These are phyloP conservation scores for Zymoseptoria crescenta DNA, from an alignment of 2,329 filamentous ascomycete species.

Conservation along the genomic window DNA sequence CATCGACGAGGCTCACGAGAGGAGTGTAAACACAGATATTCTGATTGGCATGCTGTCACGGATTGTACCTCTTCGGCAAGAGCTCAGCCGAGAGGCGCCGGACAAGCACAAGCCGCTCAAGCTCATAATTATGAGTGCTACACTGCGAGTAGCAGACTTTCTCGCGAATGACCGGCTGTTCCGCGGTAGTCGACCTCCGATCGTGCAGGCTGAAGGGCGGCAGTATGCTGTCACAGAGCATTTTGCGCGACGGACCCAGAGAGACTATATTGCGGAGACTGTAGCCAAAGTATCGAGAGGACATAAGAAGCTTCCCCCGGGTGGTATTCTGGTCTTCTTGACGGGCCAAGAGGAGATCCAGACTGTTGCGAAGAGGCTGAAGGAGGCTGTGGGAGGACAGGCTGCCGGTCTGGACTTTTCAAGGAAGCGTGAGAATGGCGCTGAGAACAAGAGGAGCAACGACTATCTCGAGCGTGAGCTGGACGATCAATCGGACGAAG, in stretches of 20 bases:
- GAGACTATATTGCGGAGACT: slow-evolving; percentile 85
- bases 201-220: slow-evolving; percentile 83
- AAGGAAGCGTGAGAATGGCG: not conserved
- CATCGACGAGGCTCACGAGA: slow-evolving; percentile 94
- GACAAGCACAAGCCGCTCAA: slow-evolving; percentile 68
- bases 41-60: slow-evolving; percentile 95
- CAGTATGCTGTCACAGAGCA: slow-evolving; percentile 87
- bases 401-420: slow-evolving; percentile 30
- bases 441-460: slow-evolving; percentile 16
- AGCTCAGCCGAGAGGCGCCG: slow-evolving; percentile 64
- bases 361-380: slow-evolving; percentile 71
- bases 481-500: slow-evolving; percentile 43
- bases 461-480: slow-evolving; percentile 30
- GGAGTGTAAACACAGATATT: slow-evolving; percentile 96
- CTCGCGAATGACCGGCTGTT: slow-evolving; percentile 79
- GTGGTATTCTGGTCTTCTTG: slow-evolving; percentile 87
- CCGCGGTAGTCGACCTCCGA: slow-evolving; percentile 55
- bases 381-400: slow-evolving; percentile 53
- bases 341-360: slow-evolving; percentile 90
- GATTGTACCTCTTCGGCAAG: slow-evolving; percentile 74
- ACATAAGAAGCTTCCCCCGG: slow-evolving; percentile 81
- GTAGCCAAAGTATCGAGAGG: slow-evolving; percentile 81
- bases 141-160: slow-evolving; percentile 81
- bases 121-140: slow-evolving; percentile 96
- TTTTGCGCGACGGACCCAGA: slow-evolving; percentile 72